These are phyloP conservation scores for Diutina sp. DNA, from an alignment of 1,139 yeast genomes.

Conservation along the genomic window DNA sequence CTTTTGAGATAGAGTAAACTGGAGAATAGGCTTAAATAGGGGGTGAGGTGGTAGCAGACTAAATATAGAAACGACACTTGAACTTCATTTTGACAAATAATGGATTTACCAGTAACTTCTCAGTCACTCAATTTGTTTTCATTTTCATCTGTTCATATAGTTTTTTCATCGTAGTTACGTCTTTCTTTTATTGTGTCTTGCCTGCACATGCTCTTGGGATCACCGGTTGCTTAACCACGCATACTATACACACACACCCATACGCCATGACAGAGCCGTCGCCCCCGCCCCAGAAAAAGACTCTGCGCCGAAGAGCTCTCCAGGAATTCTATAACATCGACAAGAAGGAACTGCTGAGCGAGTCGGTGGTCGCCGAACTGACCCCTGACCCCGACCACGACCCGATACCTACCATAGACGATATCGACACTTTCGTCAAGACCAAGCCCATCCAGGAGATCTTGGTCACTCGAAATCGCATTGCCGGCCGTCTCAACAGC, in stretches of 20 bases:
- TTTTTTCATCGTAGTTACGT: too few species aligned
- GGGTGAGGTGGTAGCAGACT: too few species aligned
- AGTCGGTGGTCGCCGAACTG: not conserved
- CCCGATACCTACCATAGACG: constrained; percentile 5
- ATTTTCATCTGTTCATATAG: too few species aligned
- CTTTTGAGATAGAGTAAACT: too few species aligned
- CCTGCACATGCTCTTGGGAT: too few species aligned
- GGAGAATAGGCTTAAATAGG: too few species aligned
- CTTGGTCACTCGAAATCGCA: constrained; percentile 20
- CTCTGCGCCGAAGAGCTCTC: not conserved
- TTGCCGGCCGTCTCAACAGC: constrained; percentile 19
- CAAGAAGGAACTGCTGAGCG: not conserved
- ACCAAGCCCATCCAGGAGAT: constrained; percentile 18
- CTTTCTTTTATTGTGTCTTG: too few species aligned
- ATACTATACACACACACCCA: not conserved
- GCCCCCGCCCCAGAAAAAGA: not conserved
- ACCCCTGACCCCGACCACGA: not conserved
- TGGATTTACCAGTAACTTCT: too few species aligned
- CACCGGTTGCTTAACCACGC: not conserved
- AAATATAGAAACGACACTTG: too few species aligned
- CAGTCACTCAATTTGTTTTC: too few species aligned
- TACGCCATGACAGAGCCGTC: not conserved
- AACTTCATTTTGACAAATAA: too few species aligned
- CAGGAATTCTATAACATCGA: constrained; percentile 1
- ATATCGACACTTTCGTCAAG: constrained; percentile 9